A percentile compares a stretch with the other conserved stretches of the same genome.
These are phyloP conservation scores for Triglochin maritima DNA, from an alignment of 106 monocot genomes.

Conservation along the genomic window DNA sequence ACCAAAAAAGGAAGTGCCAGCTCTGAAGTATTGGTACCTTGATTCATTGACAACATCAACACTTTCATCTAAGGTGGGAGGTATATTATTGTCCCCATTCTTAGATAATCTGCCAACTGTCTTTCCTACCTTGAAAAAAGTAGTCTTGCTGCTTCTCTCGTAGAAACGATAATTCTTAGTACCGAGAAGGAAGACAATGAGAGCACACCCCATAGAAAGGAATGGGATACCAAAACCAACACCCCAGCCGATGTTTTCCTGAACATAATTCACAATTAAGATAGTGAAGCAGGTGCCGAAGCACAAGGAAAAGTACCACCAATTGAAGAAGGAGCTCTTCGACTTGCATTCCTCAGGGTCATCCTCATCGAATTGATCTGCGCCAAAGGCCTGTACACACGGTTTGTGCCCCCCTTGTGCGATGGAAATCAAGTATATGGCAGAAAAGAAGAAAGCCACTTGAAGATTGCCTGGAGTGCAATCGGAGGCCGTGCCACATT, in stretches of 20 bases:
- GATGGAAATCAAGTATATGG: slow-evolving; percentile 55
- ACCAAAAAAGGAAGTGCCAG: too few relatives aligned
- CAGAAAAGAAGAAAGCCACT: slow-evolving; percentile 39
- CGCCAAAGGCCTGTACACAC: slow-evolving; percentile 72
- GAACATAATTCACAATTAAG: slow-evolving; percentile 39
- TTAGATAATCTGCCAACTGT: neutral
- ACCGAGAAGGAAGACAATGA: slow-evolving; percentile 53
- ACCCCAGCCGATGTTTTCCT: slow-evolving; percentile 61
- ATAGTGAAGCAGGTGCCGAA: slow-evolving; percentile 13
- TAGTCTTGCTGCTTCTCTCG: slow-evolving; percentile 17
- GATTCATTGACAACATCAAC: neutral
- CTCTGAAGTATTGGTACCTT: neutral
- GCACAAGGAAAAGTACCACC: slow-evolving; percentile 55
- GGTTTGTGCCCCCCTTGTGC: slow-evolving; percentile 77
- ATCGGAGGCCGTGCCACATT: neutral
- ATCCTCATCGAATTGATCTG: slow-evolving; percentile 69
- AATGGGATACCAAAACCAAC: slow-evolving; percentile 71
- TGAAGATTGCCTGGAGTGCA: slow-evolving; percentile 21
- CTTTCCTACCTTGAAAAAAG: slow-evolving; percentile 3
- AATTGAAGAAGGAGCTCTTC: slow-evolving; percentile 73
- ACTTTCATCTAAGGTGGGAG: slow-evolving; percentile 1
- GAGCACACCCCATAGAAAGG: slow-evolving; percentile 35
- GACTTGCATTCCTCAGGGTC: slow-evolving; percentile 41
- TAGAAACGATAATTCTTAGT: slow-evolving; percentile 41
- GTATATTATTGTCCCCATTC: neutral